Percentiles rank a stretch among this genome's conserved stretches.
Evolutionary conservation across 2,329 filamentous ascomycete species (phyloP).

Genomic region (Fusarium cyanostomum): DNA sequence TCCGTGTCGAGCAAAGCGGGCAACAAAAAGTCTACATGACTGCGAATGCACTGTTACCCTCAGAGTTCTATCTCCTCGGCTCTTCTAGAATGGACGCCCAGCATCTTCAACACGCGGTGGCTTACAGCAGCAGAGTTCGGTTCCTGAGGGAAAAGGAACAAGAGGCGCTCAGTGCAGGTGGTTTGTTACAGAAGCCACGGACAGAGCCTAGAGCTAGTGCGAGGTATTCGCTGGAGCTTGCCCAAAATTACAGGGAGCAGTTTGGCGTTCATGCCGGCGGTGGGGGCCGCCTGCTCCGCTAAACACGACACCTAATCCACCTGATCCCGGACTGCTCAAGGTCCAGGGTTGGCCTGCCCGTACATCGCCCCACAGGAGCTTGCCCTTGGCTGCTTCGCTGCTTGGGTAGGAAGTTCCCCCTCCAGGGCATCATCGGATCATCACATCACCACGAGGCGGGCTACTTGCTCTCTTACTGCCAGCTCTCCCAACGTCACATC

Average conservation of each 20-base stretch:
- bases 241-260: slow-evolving; percentile 23
- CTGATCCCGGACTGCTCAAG: not conserved
- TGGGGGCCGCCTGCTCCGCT: slow-evolving; percentile 9
- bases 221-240: slow-evolving; percentile 8
- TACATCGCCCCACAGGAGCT: slow-evolving; percentile 34
- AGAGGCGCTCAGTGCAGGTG: not conserved
- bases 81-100: slow-evolving; percentile 27
- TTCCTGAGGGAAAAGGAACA: slow-evolving; percentile 21
- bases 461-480: not conserved
- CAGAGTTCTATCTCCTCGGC: slow-evolving; percentile 12
- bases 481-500: slow-evolving; percentile 21
- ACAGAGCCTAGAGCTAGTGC: not conserved
- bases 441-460: slow-evolving; percentile 29
- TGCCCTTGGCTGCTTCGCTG: slow-evolving; percentile 3
- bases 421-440: slow-evolving; percentile 38
- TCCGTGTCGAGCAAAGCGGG: not conserved
- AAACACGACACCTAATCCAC: slow-evolving; percentile 6
- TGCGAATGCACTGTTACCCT: not conserved
- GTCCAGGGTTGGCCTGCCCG: no score
- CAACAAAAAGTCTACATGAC: not conserved
- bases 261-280: slow-evolving; percentile 25
- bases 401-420: slow-evolving; percentile 28
- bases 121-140: slow-evolving; percentile 32
- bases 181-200: not conserved
- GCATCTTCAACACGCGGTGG: slow-evolving; percentile 28